A percentile compares a stretch with the other conserved stretches of the same genome.
phyloP scores from a whole-genome alignment of 2,329 filamentous ascomycete genomes.

The Fusarium sp. region DNA sequence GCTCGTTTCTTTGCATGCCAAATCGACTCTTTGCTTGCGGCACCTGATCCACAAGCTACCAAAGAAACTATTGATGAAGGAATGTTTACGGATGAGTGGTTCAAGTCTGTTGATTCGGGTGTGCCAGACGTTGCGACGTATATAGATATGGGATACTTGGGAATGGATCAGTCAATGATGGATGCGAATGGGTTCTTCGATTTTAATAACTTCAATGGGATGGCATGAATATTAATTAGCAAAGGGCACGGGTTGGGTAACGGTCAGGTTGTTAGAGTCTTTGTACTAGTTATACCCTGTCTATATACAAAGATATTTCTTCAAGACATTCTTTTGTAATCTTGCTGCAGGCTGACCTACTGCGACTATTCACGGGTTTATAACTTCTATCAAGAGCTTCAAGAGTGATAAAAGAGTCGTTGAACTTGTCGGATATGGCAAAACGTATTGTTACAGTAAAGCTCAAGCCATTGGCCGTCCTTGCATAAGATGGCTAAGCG shows the following conservation, averaged over 20 bases:
- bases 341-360: neutral
- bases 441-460: no score
- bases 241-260: neutral
- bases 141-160: constrained; percentile 15
- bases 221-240: neutral
- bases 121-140: neutral
- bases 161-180: constrained; percentile 7
- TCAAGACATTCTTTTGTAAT: neutral
- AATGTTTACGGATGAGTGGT: constrained; percentile 21
- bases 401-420: no score
- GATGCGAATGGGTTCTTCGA: neutral
- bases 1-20: constrained; percentile 23
- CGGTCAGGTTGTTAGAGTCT: neutral
- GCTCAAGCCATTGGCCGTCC: constrained; percentile 47
- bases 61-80: constrained; percentile 5
- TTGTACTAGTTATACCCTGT: neutral
- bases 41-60: neutral
- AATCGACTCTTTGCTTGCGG: neutral
- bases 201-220: neutral
- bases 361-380: no score
- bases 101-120: constrained; percentile 6
- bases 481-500: constrained; percentile 37
- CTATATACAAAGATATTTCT: neutral
- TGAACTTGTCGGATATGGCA: no score
- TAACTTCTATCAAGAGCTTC: no score